Evolutionary conservation across 75 land plant species (phyloP).

Genomic region (Pinus albicaulis): DNA sequence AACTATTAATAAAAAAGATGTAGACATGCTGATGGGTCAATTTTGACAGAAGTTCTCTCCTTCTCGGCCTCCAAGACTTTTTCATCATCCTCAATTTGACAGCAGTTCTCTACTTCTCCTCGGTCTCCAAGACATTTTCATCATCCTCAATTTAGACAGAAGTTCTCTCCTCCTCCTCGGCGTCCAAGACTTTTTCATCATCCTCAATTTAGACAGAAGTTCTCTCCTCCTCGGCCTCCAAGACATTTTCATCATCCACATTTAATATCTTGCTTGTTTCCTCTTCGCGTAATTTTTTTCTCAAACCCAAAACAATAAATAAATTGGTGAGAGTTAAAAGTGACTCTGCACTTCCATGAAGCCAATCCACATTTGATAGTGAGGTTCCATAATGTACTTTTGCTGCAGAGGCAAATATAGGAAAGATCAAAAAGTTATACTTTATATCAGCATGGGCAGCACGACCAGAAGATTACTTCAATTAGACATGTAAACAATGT

Average conservation of each 20-base stretch:
- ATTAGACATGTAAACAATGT: neutral
- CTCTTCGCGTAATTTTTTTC: constrained; percentile 55
- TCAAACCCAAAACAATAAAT: constrained; percentile 89
- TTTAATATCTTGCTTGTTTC: constrained; percentile 4
- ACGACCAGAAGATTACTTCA: neutral
- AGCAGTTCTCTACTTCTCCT: constrained; percentile 1
- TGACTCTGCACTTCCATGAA: constrained; percentile 95
- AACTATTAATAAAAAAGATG: no score
- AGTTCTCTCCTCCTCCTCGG: constrained; percentile 12
- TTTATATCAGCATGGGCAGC: neutral
- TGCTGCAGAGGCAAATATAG: constrained; percentile 46
- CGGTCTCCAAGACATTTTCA: constrained; percentile 2
- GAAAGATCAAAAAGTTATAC: neutral
- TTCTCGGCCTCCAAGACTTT: constrained; percentile 13
- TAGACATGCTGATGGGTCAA: neutral
- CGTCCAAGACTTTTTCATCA: no score
- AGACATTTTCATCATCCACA: constrained; percentile 1
- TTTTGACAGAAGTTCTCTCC: constrained; percentile 24
- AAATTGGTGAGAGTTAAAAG: constrained; percentile 89
- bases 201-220: constrained; percentile 19
- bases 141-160: constrained; percentile 21
- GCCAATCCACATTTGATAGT: constrained; percentile 97
- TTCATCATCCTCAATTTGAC: constrained; percentile 1
- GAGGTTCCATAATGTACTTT: constrained; percentile 96
- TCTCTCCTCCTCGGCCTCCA: constrained; percentile 23